phyloP scores from a whole-genome alignment of 441 rosid genomes.

The Pelargonium cotyledonis region DNA sequence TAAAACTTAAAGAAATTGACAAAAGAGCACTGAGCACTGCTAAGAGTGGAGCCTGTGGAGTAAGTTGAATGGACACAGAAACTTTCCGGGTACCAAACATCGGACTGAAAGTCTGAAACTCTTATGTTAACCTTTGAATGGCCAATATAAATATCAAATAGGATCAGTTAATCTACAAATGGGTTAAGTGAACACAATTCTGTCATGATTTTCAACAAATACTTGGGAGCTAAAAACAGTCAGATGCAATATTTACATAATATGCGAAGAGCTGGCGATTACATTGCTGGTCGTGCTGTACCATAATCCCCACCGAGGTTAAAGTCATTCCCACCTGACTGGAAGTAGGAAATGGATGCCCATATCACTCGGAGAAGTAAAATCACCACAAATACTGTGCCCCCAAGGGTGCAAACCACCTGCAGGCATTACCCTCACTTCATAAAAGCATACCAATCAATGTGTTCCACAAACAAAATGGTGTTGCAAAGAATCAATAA shows the following conservation, averaged over 20 bases:
- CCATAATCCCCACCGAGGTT: constrained; percentile 31
- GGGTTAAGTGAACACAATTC: no score
- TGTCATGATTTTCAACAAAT: not conserved
- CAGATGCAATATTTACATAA: not conserved
- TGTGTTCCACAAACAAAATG: not conserved
- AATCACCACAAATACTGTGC: constrained; percentile 54
- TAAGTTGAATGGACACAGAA: no score
- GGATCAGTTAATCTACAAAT: not conserved
- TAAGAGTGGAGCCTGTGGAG: no score
- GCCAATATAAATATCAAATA: not conserved
- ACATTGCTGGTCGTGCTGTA: constrained; percentile 26
- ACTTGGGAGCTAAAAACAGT: no score
- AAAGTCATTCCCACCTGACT: constrained; percentile 38
- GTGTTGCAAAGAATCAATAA: not conserved
- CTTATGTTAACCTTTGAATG: no score
- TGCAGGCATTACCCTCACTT: constrained; percentile 14
- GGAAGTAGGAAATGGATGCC: constrained; percentile 53
- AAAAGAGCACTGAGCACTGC: no score
- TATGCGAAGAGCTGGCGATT: not conserved
- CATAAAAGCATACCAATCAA: not conserved
- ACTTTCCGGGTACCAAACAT: no score
- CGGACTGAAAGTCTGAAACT: no score
- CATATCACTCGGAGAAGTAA: constrained; percentile 50
- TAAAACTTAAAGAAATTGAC: no score
- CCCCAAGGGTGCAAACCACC: constrained; percentile 70